Percentiles rank a stretch among this genome's conserved stretches.
Evolutionary conservation across 768 basidiomycete species (phyloP).

Genomic region (Solioccasus polychromus): DNA sequence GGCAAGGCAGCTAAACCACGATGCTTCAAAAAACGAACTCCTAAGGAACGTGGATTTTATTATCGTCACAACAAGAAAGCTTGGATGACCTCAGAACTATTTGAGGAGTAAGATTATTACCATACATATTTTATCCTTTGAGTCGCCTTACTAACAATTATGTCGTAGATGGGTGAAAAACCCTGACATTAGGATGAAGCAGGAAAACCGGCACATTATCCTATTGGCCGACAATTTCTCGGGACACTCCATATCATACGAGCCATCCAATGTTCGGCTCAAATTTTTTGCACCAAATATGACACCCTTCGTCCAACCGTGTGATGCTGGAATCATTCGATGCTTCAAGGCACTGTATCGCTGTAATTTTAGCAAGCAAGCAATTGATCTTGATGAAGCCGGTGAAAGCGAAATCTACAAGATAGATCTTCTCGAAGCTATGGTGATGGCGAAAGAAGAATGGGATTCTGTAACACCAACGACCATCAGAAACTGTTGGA

Average conservation of each 20-base stretch:
- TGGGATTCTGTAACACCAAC: not conserved
- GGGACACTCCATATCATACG: not conserved
- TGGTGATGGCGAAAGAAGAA: not conserved
- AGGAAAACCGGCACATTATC: not conserved
- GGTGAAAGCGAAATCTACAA: not conserved
- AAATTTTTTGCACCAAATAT: not conserved
- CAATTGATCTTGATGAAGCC: not conserved
- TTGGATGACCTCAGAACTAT: not conserved
- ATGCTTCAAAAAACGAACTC: not conserved
- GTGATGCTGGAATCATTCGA: not conserved
- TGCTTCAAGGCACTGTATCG: not conserved
- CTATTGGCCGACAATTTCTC: not conserved
- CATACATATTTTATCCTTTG: not conserved
- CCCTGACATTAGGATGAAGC: not conserved
- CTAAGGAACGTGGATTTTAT: not conserved
- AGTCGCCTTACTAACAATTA: not conserved
- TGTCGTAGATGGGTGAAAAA: not conserved
- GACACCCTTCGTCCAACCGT: not conserved
- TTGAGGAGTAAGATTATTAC: not conserved
- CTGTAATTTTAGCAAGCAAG: not conserved
- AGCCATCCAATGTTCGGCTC: not conserved
- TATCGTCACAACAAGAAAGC: not conserved
- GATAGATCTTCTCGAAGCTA: not conserved
- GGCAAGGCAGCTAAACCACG: not conserved
- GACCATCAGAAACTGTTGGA: not conserved